Evolutionary conservation across 768 basidiomycete species (phyloP), one percentile per base, ranked within the genome.

Genomic region (Hypsizygus marmoreus): DNA sequence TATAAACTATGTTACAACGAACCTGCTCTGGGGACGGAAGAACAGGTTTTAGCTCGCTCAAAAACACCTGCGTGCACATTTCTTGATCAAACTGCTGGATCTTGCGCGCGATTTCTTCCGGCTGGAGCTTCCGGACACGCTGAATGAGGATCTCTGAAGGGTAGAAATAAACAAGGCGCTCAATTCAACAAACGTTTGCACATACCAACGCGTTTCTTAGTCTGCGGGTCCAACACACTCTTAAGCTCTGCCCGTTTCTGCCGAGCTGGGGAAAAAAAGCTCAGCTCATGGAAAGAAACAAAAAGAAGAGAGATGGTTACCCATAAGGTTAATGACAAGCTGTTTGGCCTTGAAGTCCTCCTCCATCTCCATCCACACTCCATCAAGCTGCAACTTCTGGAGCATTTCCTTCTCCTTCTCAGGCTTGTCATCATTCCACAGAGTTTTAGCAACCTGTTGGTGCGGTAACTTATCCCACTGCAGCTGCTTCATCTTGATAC

Each of bases 391-490:
- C 36, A 99, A 68, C 65, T 89, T 90, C 63, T 82, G 77, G 32
- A 93, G 67, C 77, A 93, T 91, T 54, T 90, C 85, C 50, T 80
- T 73, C 59, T 92, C 90, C 58, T 82, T 84, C 54, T 82, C 72
- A 1, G 78, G 68, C 47, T 75, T 65, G 48, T 91, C 89, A 29
- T 78, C 77, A 41, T 76, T 86, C 89, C 93, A 99, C 11, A 97
- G 70, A 0, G 95, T 98, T 61, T 86, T 88, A 1, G 73, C 73
- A 25, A 92, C 84, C 56, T 90, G 86, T 53, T 88, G 86, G 46
- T 92, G 92, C 17, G 90, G 84, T n/a, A 99, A 76, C 60, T 97
- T 98, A 63, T 97, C 95, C 95, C 95, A 99, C 61, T 97, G 95
- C 44, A 99, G 72, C 63, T 97, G 94, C 63, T 97, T 97, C 89